A percentile compares a stretch with the other conserved stretches of the same genome.
Conservation (phyloP, 2,329 filamentous ascomycete species). For the Sordariomycetes sp. region DNA sequence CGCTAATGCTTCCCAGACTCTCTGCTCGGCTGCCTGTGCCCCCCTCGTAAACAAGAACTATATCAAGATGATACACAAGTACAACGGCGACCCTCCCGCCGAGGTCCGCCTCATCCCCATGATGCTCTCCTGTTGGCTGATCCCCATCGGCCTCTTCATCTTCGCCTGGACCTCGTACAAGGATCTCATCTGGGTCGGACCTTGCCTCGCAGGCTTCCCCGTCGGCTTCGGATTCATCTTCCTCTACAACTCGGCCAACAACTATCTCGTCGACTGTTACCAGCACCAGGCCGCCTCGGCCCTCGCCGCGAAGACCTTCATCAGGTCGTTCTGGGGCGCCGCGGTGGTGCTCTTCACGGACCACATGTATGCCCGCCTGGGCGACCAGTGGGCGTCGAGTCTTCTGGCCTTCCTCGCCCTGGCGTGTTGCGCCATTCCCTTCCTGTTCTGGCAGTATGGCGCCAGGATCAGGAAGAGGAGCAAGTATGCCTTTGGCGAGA, state of each 20-base stretch:
- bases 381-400: slow-evolving; percentile 65
- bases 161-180: slow-evolving; percentile 56
- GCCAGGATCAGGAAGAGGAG: slow-evolving; percentile 57
- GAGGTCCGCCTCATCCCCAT: slow-evolving; percentile 74
- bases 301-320: slow-evolving; percentile 70
- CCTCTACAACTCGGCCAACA: slow-evolving; percentile 70
- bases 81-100: slow-evolving; percentile 64
- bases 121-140: slow-evolving; percentile 68
- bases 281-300: slow-evolving; percentile 69
- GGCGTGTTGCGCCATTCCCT: slow-evolving; percentile 74
- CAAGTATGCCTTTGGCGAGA: slow-evolving; percentile 51
- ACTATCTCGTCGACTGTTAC: slow-evolving; percentile 57
- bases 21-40: slow-evolving; percentile 54
- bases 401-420: slow-evolving; percentile 65
- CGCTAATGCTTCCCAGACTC: slow-evolving; percentile 20
- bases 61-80: slow-evolving; percentile 47
- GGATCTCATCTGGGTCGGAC: slow-evolving; percentile 57
- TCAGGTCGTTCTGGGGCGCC: slow-evolving; percentile 74
- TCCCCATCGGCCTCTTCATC: slow-evolving; percentile 47
- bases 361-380: slow-evolving; percentile 67
- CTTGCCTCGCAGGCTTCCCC: slow-evolving; percentile 57
- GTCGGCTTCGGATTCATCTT: slow-evolving; percentile 78
- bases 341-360: slow-evolving; percentile 66
- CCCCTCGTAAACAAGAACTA: slow-evolving; percentile 78
- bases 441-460: slow-evolving; percentile 70